Evolutionary conservation across 1,284 basidiomycete genomes (phyloP), one percentile per base, ranked within the genome.

Genomic region (Nidula niveotomentosa): DNA sequence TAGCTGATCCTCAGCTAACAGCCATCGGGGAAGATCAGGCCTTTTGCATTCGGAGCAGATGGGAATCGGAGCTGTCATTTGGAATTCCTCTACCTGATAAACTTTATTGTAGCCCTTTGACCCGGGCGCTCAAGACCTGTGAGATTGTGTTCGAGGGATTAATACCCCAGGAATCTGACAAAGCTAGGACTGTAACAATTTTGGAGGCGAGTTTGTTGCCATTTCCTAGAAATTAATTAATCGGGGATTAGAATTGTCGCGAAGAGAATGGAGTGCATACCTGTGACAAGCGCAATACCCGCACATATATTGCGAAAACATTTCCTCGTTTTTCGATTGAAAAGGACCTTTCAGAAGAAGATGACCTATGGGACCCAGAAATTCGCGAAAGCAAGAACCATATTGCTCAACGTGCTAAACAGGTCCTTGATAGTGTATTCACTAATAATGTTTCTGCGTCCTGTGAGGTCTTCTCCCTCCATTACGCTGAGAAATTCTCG

Each of bases 1-100:
- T 51, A 84, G 89, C 93, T 12, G 93, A 95, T 66, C 84, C 93
- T 0, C 76, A 80, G 34, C 80, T 95, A 30, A 94, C 93, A 0
- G 67, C 76, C 0, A 65, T 85, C 2, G 93, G 93, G 0, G 72
- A 82, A 47, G 59, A 69, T 0, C 91, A 95, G 71, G 93, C 91
- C 0, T 59, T 65, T 17, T 74, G 60, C 23, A 84, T 85, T 0
- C 76, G 80, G 23, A 61, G 58, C 0, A 78, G 77, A 1, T 94
- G 91, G 92, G 69, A 74, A 51, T 59, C 66, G 3, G 88, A 95
- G 67, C 63, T 77, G 0, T 53, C 61, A 0, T 58, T 69, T 8
- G 81, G 79, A 4, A 77, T 90, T 2, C 86, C 86, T 0, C 63
- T 87, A 6, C 90, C 90, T 1, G 71, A 80, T 53, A 77, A 68